Evolutionary conservation across 2,329 filamentous ascomycete species (phyloP).

Genomic region (Talaromyces funiculosus): DNA sequence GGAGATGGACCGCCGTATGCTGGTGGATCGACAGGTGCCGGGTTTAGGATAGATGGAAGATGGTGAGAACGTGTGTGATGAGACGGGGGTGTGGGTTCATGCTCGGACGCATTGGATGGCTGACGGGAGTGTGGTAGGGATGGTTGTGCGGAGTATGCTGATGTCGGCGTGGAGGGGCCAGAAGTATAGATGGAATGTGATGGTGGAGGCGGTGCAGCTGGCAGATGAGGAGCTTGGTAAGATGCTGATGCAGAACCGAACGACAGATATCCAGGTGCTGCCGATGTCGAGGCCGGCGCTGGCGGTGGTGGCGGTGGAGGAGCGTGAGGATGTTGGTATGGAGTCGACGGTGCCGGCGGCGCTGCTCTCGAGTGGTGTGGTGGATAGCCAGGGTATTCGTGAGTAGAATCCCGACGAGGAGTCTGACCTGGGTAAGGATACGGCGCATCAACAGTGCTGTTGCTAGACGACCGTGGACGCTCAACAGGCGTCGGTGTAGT

Average conservation of each 20-base stretch:
- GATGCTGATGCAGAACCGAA: slow-evolving; percentile 37
- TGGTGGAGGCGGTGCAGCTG: slow-evolving; percentile 17
- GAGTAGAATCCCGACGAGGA: slow-evolving; percentile 47
- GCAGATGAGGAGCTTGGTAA: slow-evolving; percentile 35
- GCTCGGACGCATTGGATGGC: slow-evolving; percentile 28
- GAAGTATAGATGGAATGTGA: slow-evolving; percentile 25
- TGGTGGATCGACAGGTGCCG: slow-evolving; percentile 12
- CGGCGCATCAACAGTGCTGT: slow-evolving; percentile 46
- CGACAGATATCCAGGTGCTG: slow-evolving; percentile 27
- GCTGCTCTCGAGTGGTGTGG: slow-evolving; percentile 20
- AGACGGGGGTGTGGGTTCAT: slow-evolving; percentile 22
- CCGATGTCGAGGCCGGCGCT: slow-evolving; percentile 31
- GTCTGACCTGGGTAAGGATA: slow-evolving; percentile 39
- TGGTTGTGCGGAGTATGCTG: slow-evolving; percentile 31
- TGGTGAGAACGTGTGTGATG: slow-evolving; percentile 19
- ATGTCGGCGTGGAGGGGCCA: slow-evolving; percentile 23
- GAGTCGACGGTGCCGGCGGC: slow-evolving; percentile 26
- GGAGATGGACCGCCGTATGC: not conserved
- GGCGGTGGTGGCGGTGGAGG: slow-evolving; percentile 32
- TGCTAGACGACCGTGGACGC: slow-evolving; percentile 57
- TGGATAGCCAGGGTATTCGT: slow-evolving; percentile 23
- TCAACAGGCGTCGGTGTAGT: slow-evolving; percentile 47
- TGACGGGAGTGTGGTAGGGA: slow-evolving; percentile 30
- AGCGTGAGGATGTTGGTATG: slow-evolving; percentile 5
- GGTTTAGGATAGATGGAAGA: slow-evolving; percentile 17